Evolutionary conservation across 2,329 filamentous ascomycete species (phyloP).

Genomic region (Microcyclospora tardicrescens): DNA sequence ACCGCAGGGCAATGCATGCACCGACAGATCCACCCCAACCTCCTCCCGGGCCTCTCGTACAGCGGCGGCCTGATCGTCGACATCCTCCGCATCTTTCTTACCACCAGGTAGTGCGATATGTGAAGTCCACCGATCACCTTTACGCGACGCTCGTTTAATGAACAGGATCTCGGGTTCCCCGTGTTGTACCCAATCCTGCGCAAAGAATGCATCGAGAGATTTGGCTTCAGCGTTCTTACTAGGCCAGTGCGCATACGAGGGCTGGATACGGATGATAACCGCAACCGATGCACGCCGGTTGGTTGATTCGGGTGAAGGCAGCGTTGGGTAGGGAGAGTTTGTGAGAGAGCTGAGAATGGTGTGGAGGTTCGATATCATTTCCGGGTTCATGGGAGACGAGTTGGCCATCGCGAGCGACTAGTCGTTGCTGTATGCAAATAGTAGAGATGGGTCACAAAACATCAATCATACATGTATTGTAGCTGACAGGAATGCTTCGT

Average conservation of each 20-base stretch:
- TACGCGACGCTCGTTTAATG: constrained; percentile 53
- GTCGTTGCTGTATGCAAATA: too few relatives aligned
- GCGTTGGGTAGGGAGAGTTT: constrained; percentile 34
- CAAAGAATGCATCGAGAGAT: constrained; percentile 45
- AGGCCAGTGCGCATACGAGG: constrained; percentile 43
- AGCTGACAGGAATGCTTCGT: too few relatives aligned
- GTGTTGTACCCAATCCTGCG: constrained; percentile 50
- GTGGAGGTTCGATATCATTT: constrained; percentile 29
- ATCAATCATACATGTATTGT: too few relatives aligned
- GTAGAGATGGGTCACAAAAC: too few relatives aligned
- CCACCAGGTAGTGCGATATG: constrained; percentile 58
- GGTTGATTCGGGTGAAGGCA: constrained; percentile 36
- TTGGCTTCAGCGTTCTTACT: constrained; percentile 13
- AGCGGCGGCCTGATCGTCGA: constrained; percentile 48
- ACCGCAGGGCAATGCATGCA: constrained; percentile 35
- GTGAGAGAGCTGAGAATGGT: constrained; percentile 30
- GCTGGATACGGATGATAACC: constrained; percentile 49
- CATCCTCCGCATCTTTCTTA: constrained; percentile 52
- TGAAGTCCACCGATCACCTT: constrained; percentile 55
- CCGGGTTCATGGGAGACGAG: constrained; percentile 1
- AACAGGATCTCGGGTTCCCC: constrained; percentile 57
- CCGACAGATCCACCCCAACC: constrained; percentile 44
- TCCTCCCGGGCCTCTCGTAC: constrained; percentile 54
- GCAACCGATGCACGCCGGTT: constrained; percentile 54
- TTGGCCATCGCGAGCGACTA: too few relatives aligned